These are phyloP conservation scores for Aureoboletus auriporus DNA, from an alignment of 768 basidiomycete species.

Conservation along the genomic window DNA sequence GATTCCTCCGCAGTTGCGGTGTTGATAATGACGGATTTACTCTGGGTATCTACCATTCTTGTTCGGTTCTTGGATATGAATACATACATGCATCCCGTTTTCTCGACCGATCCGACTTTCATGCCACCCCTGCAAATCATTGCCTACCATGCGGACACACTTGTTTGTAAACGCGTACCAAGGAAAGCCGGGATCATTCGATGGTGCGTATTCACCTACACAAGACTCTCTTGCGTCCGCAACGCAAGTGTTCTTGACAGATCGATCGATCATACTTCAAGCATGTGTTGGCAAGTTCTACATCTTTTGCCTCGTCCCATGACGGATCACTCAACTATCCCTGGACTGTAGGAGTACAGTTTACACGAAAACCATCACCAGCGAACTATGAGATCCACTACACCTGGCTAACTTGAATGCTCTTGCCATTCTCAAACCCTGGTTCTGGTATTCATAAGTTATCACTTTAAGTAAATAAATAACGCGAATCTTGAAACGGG, in stretches of 20 bases:
- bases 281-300: slow-evolving; percentile 66
- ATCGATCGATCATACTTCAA: slow-evolving; percentile 75
- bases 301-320: slow-evolving; percentile 63
- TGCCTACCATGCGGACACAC: neutral
- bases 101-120: slow-evolving; percentile 86
- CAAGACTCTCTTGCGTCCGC: slow-evolving; percentile 68
- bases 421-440: no score
- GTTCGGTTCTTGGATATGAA: neutral
- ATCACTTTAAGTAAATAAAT: no score
- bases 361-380: slow-evolving; percentile 35
- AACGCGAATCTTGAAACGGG: no score
- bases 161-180: slow-evolving; percentile 45
- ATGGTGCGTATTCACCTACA: slow-evolving; percentile 90
- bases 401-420: no score
- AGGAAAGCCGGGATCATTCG: slow-evolving; percentile 87
- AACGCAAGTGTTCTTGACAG: slow-evolving; percentile 74
- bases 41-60: slow-evolving; percentile 63
- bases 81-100: slow-evolving; percentile 78
- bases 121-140: slow-evolving; percentile 70
- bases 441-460: no score
- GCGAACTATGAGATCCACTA: no score
- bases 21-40: slow-evolving; percentile 78
- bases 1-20: slow-evolving; percentile 60
- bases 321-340: neutral
- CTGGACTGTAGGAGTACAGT: slow-evolving; percentile 19